Base-by-base conservation (phyloP, 768 basidiomycete genomes). In the Trametes gibbosa region DNA sequence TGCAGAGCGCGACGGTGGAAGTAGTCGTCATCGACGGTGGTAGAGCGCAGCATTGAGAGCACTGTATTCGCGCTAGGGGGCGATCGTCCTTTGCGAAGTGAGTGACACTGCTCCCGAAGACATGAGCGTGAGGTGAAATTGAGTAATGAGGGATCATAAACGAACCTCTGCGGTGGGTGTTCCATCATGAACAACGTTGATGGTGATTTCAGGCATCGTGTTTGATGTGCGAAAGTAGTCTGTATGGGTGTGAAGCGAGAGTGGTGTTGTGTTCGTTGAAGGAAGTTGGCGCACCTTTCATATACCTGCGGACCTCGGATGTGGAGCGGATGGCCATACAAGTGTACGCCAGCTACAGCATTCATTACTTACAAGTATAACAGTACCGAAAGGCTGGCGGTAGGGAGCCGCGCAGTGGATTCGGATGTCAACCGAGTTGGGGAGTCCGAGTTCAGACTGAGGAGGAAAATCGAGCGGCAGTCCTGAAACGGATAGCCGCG, bases 21-120 rank as follows among this genome's bases (percentile, higher is more conserved):
- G 56, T 62, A 66, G 45, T 65, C 66, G 47, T 62, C 63, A 50
- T 66, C 67, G 39, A 65, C 29, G 2, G 65, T 68, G 24, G 58
- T 34, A 4, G 67, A 65, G 41, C 63, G 66, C 21, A 55, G 48
- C 61, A 65, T 64, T 7, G 61, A 61, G 2, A 61, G 23, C 24
- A 56, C 49, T 41, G 60, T 43, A 41, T 66, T 58, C 23, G 61
- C 56, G 7, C 41, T 42, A 16, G 63, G 63, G 3, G 63, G 63
- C 3, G 63, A 63, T 14, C 40, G 46, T 17, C 42, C 14, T 29
- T 25, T 35, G 41, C 19, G 40, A n/a, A 35, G 47, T n/a, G 17
- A 13, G 1, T 8, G 7, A 5, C 13, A 12, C 54, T 55, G 46
- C 27, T 2, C 8, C 16, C 6, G n/a, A 25, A n/a, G 17, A 55